A percentile compares a stretch with the other conserved stretches of the same genome.
Conservation (phyloP, 2,329 filamentous ascomycete genomes). For the Chrysoporthe deuterocubensis region DNA sequence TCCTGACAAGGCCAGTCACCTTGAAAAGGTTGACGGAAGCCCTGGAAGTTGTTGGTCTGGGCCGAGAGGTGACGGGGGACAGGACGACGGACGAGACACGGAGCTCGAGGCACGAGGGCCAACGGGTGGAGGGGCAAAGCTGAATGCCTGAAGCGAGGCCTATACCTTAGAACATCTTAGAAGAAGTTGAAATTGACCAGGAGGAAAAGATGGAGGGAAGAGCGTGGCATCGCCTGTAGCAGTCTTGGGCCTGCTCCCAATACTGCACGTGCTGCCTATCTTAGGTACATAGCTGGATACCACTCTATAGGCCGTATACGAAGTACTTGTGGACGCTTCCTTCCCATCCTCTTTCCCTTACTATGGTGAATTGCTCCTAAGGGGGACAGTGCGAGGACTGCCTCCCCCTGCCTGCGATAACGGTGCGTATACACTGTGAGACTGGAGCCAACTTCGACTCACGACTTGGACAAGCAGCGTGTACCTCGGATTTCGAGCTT, state of each 20-base stretch:
- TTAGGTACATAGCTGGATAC: too few species aligned
- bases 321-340: background rate
- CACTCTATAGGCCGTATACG: background rate
- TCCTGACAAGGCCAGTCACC: conserved; percentile 58
- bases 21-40: conserved; percentile 38
- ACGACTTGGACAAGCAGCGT: background rate
- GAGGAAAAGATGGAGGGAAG: too few species aligned
- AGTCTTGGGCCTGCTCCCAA: too few species aligned
- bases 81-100: background rate
- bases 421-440: conserved; percentile 6
- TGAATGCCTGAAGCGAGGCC: too few species aligned
- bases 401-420: background rate
- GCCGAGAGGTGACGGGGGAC: background rate
- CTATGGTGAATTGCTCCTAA: too few species aligned
- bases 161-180: too few species aligned
- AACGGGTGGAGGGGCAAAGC: too few species aligned
- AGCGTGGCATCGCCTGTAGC: too few species aligned
- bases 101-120: background rate
- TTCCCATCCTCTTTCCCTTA: background rate
- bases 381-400: background rate
- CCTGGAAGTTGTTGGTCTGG: conserved; percentile 18
- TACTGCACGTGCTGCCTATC: too few species aligned
- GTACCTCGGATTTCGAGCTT: background rate
- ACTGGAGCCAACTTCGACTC: background rate
- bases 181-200: too few species aligned